phyloP scores from a whole-genome alignment of 108 stramenopile genomes.

The Fistulifera solaris region DNA sequence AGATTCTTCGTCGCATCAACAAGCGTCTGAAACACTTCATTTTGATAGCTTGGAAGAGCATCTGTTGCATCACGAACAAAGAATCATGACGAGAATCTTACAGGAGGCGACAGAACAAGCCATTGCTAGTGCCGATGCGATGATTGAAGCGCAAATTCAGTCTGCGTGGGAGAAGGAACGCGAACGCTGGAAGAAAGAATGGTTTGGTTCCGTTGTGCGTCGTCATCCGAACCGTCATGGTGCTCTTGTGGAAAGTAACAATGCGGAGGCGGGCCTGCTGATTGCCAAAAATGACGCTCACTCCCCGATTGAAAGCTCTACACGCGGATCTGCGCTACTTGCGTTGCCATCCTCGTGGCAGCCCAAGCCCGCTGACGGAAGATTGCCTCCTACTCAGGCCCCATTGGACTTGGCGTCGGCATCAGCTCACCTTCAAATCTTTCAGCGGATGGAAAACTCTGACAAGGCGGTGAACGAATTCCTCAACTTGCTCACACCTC shows the following conservation, averaged over 20 bases:
- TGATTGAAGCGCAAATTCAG: slow-evolving; percentile 21
- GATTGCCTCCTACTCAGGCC: neutral
- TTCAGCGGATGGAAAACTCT: neutral
- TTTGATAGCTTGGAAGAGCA: slow-evolving; percentile 10
- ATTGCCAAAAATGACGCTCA: neutral
- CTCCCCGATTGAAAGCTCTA: neutral
- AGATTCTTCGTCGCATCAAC: neutral
- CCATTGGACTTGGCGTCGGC: neutral
- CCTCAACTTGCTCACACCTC: slow-evolving; percentile 5
- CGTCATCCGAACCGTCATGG: neutral
- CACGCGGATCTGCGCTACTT: neutral
- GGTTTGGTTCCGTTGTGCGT: slow-evolving; percentile 12
- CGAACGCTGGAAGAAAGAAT: slow-evolving; percentile 30
- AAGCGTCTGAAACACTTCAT: slow-evolving; percentile 1
- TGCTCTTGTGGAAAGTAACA: slow-evolving; percentile 6
- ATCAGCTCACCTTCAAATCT: neutral
- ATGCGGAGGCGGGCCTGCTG: neutral
- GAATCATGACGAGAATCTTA: slow-evolving; percentile 22
- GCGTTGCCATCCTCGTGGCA: neutral
- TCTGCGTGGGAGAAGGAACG: slow-evolving; percentile 32
- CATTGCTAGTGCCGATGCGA: slow-evolving; percentile 11
- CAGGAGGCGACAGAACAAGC: slow-evolving; percentile 15
- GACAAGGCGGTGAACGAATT: slow-evolving; percentile 5
- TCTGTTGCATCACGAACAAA: slow-evolving; percentile 15
- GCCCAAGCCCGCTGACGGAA: slow-evolving; percentile 2